Evolutionary conservation across 441 rosid species (phyloP), one percentile per base, ranked within the genome.

Genomic region (Isatis lusitanica): DNA sequence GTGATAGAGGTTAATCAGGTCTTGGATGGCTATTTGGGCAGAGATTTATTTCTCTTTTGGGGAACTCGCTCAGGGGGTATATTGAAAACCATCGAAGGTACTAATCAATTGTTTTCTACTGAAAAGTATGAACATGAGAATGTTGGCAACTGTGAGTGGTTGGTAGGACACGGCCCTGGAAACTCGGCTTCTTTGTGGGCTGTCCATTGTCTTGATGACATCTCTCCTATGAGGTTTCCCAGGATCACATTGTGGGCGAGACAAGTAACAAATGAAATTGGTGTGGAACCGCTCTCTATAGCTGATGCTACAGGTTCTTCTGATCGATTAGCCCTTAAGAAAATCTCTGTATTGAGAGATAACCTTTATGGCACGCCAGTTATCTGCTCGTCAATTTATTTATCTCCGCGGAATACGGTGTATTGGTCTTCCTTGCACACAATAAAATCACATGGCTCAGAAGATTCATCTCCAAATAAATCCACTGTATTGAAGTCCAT

Each of bases 161-260:
- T 95, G 73, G 85, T 95, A 75, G 98, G 96, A 71, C 84, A 86
- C 80, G 94, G 97, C 76, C 94, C 97, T 67, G 92, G 94, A 74
- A 78, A 75, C 7, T 70, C 71, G 31, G 82, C 86, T 74, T 83
- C 87, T 67, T 87, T 89, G 78, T 94, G 99, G 99, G 91, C 97
- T 68, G 78, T 94, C 75, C 97, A 92, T 74, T 89, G 96, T 81
- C 96, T 94, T 75, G 98, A 94, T 78, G 97, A 90, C 74, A 70
- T 80, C 35, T 86, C 92, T 47, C 96, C 97, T 46, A 57, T 90
- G 82, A 86, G 97, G 85, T 89, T 83, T 70, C 99, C 97, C 18
- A 90, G 97, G 61, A 78, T 90, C 72, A 86, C 85, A 9, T 75
- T 90, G 63, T 89, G 94, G 94, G 87, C 80, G 83, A 88, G 78